Percentiles rank a stretch among this genome's conserved stretches.
Conservation (phyloP, 169 alveolate genomes). For the Plasmodium sp. region DNA sequence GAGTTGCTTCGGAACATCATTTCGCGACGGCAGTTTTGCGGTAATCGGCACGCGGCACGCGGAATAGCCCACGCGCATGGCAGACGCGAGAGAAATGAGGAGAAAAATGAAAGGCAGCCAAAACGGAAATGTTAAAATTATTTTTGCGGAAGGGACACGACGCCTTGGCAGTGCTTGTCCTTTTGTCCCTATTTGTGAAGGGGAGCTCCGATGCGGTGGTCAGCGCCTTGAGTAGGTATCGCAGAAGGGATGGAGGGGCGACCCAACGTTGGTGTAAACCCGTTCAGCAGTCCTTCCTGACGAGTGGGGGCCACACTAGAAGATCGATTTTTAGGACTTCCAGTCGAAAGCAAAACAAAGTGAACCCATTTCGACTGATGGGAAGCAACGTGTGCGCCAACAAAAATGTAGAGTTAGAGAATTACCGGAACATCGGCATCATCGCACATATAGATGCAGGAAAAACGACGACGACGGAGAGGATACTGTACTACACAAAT, state of each 20-base stretch:
- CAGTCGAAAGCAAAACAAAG: not conserved
- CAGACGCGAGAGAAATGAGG: not conserved
- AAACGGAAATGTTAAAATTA: slow-evolving; percentile 62
- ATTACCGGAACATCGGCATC: slow-evolving; percentile 92
- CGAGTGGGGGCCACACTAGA: not conserved
- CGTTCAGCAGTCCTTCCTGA: not conserved
- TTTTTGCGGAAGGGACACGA: slow-evolving; percentile 37
- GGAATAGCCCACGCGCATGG: not conserved
- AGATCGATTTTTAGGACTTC: not conserved
- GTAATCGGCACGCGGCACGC: not conserved
- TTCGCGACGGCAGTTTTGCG: not conserved
- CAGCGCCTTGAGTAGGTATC: not conserved
- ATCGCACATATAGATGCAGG: slow-evolving; percentile 99
- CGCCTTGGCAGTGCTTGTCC: not conserved
- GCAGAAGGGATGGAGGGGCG: not conserved
- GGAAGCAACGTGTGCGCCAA: slow-evolving; percentile 4
- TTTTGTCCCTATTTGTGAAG: slow-evolving; percentile 11
- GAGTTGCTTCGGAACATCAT: not conserved
- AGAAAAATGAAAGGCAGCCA: not conserved
- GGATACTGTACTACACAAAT: slow-evolving; percentile 94
- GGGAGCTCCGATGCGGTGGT: not conserved
- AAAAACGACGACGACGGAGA: slow-evolving; percentile 97
- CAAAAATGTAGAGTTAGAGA: slow-evolving; percentile 72
- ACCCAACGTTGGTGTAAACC: not conserved
- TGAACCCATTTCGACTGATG: slow-evolving; percentile 27